Evolutionary conservation across 2,329 filamentous ascomycete species (phyloP), one percentile per base, ranked within the genome.

Genomic region (Akanthomyces dipterigenus): DNA sequence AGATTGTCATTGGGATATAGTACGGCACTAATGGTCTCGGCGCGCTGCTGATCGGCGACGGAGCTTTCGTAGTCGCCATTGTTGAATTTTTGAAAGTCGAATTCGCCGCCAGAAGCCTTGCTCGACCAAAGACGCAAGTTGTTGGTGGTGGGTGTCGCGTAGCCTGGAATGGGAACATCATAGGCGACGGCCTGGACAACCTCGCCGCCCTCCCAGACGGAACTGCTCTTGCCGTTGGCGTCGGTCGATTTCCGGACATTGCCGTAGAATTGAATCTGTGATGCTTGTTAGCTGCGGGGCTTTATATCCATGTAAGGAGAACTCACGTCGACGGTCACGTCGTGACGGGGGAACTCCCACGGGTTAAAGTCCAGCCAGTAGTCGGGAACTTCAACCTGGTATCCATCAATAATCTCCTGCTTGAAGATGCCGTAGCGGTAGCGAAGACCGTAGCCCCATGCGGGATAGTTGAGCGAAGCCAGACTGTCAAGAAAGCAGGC

Each of bases 321-420:
- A 72, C 83, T 77, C 70, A 87, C 84, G 76, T 98, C 91, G 26
- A 99, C 40, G 2, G 89, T 93, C 64, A 99, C 90, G 72, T 99
- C 95, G 74, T 97, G 91, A 67, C 95, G 85, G 46, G 93, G 92
- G 70, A 98, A 99, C 73, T 99, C 95, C 95, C 95, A 99, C 0
- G 95, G 95, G 76, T 99, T 99, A 77, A 98, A 97, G 73, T 98
- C 95, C 59, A 99, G 85, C 95, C 95, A 99, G 78, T 99, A 98
- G 74, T 99, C 95, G 22, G 95, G 95, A 63, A 98, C 90, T 72
- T 99, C 95, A 65, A 99, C 92, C 76, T 99, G 95, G 74, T 97
- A 99, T 62, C 95, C 95, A 70, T 98, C 90, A 63, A 97, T 88
- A 69, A 99, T 98, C 79, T 98, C 95, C 79, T 99, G 95, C 80